Evolutionary conservation across 768 basidiomycete species (phyloP), one percentile per base, ranked within the genome.

Genomic region (Boletus insuetus): DNA sequence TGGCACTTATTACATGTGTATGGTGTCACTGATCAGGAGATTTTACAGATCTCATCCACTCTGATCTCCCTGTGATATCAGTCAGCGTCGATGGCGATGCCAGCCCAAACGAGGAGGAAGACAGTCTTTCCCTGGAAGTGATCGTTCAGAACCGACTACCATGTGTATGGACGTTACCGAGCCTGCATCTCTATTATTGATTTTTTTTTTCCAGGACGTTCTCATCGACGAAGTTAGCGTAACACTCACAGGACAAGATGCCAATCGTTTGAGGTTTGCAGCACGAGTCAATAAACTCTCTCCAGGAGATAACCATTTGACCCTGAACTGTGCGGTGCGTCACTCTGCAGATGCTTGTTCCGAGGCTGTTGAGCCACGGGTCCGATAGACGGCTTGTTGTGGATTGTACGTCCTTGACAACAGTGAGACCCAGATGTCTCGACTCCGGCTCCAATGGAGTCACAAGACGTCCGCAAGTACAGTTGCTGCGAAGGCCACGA

Each of bases 321-420:
- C 74, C 0, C 68, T 93, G 39, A 86, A 82, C 62, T 94, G 87
- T 65, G 80, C 89, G 9, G 94, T 95, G 69, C 61, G 89, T 71
- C 39, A 51, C 44, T 29, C 3, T 34, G 51, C 38, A 7, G 10
- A 31, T 16, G 14, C 32, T 37, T 45, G 7, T 9, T 56, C 16
- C 32, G 19, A 46, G n/a, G 43, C 43, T 46, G 4, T 48, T 41
- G 13, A 58, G 38, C 22, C 38, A 34, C 14, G 4, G 16, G 34
- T 47, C 40, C 22, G 26, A 62, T 49, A 60, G 93, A 87, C 84
- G 16, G 80, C 89, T 4, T 77, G 84, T 16, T 74, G 78, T 44
- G 95, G 94, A 12, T 77, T 79, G 1, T 91, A 87, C 64, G 61
- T 83, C 3, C 74, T 89, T 24, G 87, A 91, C 34, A 77, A 77